Evolutionary conservation across 768 basidiomycete species (phyloP).

Genomic region (Termitomyces sp.): DNA sequence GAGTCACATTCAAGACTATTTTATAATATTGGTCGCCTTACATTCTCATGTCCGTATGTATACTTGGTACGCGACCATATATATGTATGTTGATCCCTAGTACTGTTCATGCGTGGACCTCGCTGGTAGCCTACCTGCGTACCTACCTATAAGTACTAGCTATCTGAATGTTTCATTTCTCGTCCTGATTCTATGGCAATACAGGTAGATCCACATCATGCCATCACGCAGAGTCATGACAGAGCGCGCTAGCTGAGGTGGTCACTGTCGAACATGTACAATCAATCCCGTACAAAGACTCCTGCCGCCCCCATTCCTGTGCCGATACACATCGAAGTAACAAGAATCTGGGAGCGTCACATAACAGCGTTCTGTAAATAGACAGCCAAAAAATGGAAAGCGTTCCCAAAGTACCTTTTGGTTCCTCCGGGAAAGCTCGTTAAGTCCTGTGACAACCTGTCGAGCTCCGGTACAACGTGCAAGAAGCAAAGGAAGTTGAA

Average conservation of each 20-base stretch:
- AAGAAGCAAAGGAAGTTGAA: slow-evolving; percentile 7
- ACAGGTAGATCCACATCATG: not conserved
- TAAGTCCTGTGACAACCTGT: slow-evolving; percentile 82
- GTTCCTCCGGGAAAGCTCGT: slow-evolving; percentile 65
- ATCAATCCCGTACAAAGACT: slow-evolving; percentile 61
- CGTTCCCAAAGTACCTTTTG: slow-evolving; percentile 51
- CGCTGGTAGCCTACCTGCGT: too few relatives aligned
- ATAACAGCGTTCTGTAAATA: not conserved
- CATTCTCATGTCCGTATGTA: too few relatives aligned
- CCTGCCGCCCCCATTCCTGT: slow-evolving; percentile 92
- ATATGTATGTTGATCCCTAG: too few relatives aligned
- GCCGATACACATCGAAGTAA: slow-evolving; percentile 90
- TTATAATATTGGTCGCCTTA: too few relatives aligned
- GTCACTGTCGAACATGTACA: not conserved
- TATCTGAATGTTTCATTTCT: too few relatives aligned
- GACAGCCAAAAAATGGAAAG: not conserved
- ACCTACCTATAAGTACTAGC: too few relatives aligned
- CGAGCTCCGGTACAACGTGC: slow-evolving; percentile 82
- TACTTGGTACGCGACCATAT: too few relatives aligned
- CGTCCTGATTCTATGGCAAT: not conserved
- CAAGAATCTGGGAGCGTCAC: slow-evolving; percentile 50
- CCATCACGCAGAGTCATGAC: not conserved
- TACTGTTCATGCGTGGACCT: too few relatives aligned
- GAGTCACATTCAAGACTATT: too few relatives aligned
- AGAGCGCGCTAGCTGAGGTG: not conserved